These are phyloP conservation scores for Zymoseptoria crescenta DNA, from an alignment of 2,329 filamentous ascomycete genomes.

Conservation along the genomic window DNA sequence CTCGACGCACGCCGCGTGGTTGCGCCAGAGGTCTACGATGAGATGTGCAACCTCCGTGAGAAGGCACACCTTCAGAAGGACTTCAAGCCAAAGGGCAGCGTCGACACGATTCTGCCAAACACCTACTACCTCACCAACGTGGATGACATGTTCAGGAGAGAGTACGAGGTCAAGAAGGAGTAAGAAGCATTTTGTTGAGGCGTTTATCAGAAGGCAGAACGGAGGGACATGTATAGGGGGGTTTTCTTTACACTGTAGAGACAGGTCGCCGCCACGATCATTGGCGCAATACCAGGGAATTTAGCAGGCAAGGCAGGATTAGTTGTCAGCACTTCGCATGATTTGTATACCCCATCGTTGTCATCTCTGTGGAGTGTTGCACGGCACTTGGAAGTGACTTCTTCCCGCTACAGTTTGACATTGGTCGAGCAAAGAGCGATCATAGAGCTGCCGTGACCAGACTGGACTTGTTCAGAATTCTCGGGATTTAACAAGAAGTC, in stretches of 20 bases:
- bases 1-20: conserved; percentile 40
- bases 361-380: neutral
- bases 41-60: conserved; percentile 48
- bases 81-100: conserved; percentile 39
- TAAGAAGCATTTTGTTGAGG: conserved; percentile 1
- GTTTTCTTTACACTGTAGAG: no score
- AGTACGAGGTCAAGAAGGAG: conserved; percentile 44
- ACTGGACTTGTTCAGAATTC: no score
- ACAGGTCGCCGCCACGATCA: neutral
- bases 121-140: conserved; percentile 46
- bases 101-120: conserved; percentile 39
- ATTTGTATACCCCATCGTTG: neutral
- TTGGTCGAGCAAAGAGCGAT: neutral
- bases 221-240: neutral
- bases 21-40: conserved; percentile 43
- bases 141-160: conserved; percentile 45
- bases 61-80: conserved; percentile 44
- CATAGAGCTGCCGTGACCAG: neutral
- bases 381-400: neutral
- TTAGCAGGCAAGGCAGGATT: neutral
- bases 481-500: no score
- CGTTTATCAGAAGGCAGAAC: conserved; percentile 1
- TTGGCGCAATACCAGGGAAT: neutral
- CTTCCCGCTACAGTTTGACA: neutral
- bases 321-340: neutral